Evolutionary conservation across 176 grass and related monocot genomes (phyloP).

Genomic region (Tillandsia fasciculata): DNA sequence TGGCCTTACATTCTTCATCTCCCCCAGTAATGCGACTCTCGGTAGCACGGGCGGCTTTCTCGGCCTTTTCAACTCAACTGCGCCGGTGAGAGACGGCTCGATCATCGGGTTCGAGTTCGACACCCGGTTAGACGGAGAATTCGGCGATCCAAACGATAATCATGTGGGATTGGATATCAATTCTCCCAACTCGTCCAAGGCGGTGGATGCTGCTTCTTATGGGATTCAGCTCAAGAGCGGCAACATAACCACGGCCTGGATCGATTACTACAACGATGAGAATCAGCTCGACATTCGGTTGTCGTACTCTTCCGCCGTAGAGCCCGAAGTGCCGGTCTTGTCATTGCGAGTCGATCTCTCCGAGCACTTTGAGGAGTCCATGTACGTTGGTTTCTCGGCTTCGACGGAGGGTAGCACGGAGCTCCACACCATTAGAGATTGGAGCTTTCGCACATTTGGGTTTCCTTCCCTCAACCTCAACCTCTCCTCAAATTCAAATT

Average conservation of each 20-base stretch:
- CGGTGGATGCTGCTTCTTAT: constrained; percentile 29
- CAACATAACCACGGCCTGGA: constrained; percentile 60
- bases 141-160: constrained; percentile 52
- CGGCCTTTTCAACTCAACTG: constrained; percentile 57
- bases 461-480: constrained; percentile 23
- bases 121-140: constrained; percentile 45
- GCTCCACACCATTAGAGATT: constrained; percentile 58
- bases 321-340: constrained; percentile 41
- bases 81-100: constrained; percentile 6
- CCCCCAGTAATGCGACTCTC: constrained; percentile 39
- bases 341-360: constrained; percentile 42
- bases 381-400: constrained; percentile 89
- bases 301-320: constrained; percentile 18
- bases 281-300: constrained; percentile 48
- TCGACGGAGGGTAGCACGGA: constrained; percentile 71
- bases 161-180: constrained; percentile 71
- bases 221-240: constrained; percentile 56
- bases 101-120: constrained; percentile 69
- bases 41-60: constrained; percentile 65
- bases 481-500: constrained; percentile 10
- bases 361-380: constrained; percentile 28
- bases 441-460: constrained; percentile 57
- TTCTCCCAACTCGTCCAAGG: constrained; percentile 25
- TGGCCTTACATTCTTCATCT: constrained; percentile 78
- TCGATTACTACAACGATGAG: constrained; percentile 41